Base-by-base conservation (phyloP, 75 land plant species). In the Sequoia sempervirens region DNA sequence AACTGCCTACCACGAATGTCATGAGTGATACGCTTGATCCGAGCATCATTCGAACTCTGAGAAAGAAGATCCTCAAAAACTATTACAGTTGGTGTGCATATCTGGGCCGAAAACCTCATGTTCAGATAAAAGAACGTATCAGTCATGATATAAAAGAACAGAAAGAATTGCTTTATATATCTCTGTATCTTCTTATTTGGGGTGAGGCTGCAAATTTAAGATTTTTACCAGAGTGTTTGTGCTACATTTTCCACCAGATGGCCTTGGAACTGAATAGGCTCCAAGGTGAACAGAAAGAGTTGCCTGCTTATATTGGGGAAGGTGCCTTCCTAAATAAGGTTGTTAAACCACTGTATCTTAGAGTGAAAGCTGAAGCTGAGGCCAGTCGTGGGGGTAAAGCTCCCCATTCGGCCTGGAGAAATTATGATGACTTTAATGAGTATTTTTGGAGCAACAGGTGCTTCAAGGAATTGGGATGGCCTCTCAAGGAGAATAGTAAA, bases 401-500 rank as follows among this genome's bases (percentile, higher is more conserved):
- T 83, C 92, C 98, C 13, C 98, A 96, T 86, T 96, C 98, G 47
- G 81, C 90, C 46, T 96, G 98, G 98, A 85, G 98, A 81, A 96
- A 96, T 83, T 96, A 96, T 88, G 98, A 96, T 89, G 98, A 96
- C 80, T 89, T 96, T 83, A 96, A 96, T 84, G 98, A 96, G 86
- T 96, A 92, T 75, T 96, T 96, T 82, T 96, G 96, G 98, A 83
- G 43, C 34, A 50, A 20, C 64, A 75, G 81, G 18, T 84, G 85
- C 80, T 84, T 84, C 61, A 40, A 75, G 61, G 81, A 84, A 26
- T 52, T 84, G 3, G 56, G 69, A 34, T 84, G 85, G 85, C 85
- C 81, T 20, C 32, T 75, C 64, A 86, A 86, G 79, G 28, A 26
- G 72, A 23, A 2, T 9, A 75, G 79, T 75, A 75, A 75, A 75